Conservation (phyloP, 2,329 filamentous ascomycete species). For the Orbilia blumenaviensis region DNA sequence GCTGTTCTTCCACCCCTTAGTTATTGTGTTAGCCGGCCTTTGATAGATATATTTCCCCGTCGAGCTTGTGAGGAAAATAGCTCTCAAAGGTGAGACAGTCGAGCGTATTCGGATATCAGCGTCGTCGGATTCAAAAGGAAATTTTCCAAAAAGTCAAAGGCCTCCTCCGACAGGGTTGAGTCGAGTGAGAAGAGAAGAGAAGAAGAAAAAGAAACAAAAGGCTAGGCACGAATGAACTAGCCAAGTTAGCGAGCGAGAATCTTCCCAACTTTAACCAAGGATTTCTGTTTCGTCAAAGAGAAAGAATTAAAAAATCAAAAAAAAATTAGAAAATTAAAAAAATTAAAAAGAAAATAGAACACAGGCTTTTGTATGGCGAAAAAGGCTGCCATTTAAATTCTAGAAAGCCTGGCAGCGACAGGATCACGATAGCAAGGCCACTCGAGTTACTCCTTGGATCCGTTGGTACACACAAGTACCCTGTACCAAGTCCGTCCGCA, state of each 20-base stretch:
- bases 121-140: conserved; percentile 15
- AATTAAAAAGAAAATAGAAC: conserved; percentile 4
- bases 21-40: neutral
- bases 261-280: conserved; percentile 38
- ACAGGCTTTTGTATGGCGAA: neutral
- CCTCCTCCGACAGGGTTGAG: conserved; percentile 28
- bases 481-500: conserved; percentile 45
- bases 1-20: neutral
- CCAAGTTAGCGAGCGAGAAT: conserved; percentile 41
- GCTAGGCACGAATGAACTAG: conserved; percentile 34
- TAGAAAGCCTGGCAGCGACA: neutral
- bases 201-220: too few relatives aligned
- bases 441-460: conserved; percentile 10
- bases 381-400: conserved; percentile 44
- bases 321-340: neutral
- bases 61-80: conserved; percentile 27
- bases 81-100: conserved; percentile 25
- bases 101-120: conserved; percentile 28
- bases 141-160: conserved; percentile 8
- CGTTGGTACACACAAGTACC: conserved; percentile 21
- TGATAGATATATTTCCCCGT: neutral
- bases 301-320: neutral
- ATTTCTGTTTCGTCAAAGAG: neutral
- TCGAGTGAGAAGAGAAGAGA: too few relatives aligned
- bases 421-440: conserved; percentile 42